Base-by-base conservation (phyloP, 2,329 filamentous ascomycete genomes). In the Fusarium fujikuroi region DNA sequence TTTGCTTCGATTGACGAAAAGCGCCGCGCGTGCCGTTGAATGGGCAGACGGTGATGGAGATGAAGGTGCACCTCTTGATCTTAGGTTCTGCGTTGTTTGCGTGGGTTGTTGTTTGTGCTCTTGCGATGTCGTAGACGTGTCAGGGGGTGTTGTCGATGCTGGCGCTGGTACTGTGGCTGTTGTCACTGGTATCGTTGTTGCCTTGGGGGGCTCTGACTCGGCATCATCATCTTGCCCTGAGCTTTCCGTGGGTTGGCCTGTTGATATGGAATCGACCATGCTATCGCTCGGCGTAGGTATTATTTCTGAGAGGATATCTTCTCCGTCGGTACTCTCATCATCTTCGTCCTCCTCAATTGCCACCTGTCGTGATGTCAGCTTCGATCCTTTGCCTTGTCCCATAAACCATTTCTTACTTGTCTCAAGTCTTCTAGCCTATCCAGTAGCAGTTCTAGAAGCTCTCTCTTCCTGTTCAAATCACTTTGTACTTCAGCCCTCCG, bases 371-470 rank as follows among this genome's bases (percentile, higher is more conserved):
- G 30, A 37, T 44, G 60, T 79, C 39, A 79, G 68, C 34, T 28
- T 28, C 9, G n/a, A 32, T 23, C n/a, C 11, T 40, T 14, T 9
- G 34, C 21, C 9, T 23, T 19, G 19, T 14, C 3, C 18, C 15
- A 5, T 2, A 19, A 16, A 7, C 11, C 37, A 69, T 34, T 76
- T 36, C 73, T 36, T 75, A 92, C 86, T 73, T 93, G 89, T 75
- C 91, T 87, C 15, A 95, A 80, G 76, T 95, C 92, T 66, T 90
- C 85, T 70, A 95, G 81, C 42, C 91, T 85, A 74, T 93, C 90
- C 47, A 88, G 84, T 46, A 95, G 81, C 60, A 88, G 85, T 75
- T 93, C 92, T 58, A 95, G 85, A 9, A 89, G 79, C 40, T 92
- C 90, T 64, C 91, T 87, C 77, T 93, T 92, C 47, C 84, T 83